Conservation (phyloP, 768 basidiomycete genomes). For the Lentinula guzmanii region DNA sequence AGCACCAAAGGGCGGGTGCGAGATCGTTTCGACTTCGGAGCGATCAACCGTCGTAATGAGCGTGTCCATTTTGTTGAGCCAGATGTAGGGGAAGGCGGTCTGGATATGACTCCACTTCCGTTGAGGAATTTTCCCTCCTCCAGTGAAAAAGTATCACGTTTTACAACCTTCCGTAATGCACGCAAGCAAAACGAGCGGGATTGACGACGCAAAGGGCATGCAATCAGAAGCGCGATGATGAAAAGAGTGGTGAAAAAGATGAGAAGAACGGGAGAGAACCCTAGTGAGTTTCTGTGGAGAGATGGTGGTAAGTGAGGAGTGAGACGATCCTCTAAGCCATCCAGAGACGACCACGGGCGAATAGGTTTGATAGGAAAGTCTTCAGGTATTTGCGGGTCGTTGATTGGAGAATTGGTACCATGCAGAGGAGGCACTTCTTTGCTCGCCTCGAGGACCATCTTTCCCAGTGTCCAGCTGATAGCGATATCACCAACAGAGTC, state of each 20-base stretch:
- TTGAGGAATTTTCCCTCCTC: constrained; percentile 42
- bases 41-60: constrained; percentile 19
- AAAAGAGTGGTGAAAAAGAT: constrained; percentile 47
- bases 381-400: constrained; percentile 62
- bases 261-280: constrained; percentile 65
- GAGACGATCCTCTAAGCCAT: constrained; percentile 56
- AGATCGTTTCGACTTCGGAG: constrained; percentile 19
- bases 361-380: constrained; percentile 57
- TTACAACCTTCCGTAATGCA: constrained; percentile 27
- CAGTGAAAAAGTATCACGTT: constrained; percentile 35
- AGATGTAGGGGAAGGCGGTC: constrained; percentile 28
- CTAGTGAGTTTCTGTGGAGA: constrained; percentile 57
- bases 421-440: constrained; percentile 60
- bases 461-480: constrained; percentile 96
- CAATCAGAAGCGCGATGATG: constrained; percentile 34
- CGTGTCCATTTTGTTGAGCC: constrained; percentile 23
- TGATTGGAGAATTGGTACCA: constrained; percentile 48
- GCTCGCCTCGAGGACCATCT: constrained; percentile 98
- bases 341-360: constrained; percentile 46
- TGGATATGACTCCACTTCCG: constrained; percentile 15
- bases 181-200: constrained; percentile 44
- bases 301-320: constrained; percentile 62
- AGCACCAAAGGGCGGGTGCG: constrained; percentile 18
- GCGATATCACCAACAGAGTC: constrained; percentile 91
- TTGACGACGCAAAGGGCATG: constrained; percentile 54